Conservation (phyloP, 2,329 filamentous ascomycete species). For the Diaporthe vaccinii region DNA sequence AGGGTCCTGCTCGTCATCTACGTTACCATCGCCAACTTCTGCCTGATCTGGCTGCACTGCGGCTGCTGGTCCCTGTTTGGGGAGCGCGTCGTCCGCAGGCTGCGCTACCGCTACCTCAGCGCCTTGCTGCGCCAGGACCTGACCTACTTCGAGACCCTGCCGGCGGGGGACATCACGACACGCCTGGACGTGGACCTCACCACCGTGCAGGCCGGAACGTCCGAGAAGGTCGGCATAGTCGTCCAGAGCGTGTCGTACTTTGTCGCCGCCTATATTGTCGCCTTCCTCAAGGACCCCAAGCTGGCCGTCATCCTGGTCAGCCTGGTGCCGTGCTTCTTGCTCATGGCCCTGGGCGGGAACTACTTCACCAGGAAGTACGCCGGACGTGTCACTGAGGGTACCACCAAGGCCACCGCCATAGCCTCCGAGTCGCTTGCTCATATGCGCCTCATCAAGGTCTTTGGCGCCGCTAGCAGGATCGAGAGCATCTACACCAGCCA, state of each 20-base stretch:
- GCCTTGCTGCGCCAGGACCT: constrained; percentile 69
- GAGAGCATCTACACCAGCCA: constrained; percentile 63
- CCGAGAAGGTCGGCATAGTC: constrained; percentile 73
- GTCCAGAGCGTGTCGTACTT: constrained; percentile 71
- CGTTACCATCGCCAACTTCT: constrained; percentile 25
- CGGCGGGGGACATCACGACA: constrained; percentile 69
- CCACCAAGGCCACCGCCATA: constrained; percentile 66
- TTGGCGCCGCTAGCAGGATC: constrained; percentile 64
- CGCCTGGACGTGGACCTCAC: constrained; percentile 72
- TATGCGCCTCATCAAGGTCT: constrained; percentile 67
- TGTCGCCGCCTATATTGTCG: constrained; percentile 71
- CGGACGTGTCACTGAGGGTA: constrained; percentile 58
- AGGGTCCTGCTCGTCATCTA: constrained; percentile 23
- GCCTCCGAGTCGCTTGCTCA: constrained; percentile 68
- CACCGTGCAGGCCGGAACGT: constrained; percentile 70
- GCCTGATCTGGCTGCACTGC: constrained; percentile 30
- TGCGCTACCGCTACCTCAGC: constrained; percentile 68
- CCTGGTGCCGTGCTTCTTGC: constrained; percentile 66
- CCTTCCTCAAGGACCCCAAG: constrained; percentile 70
- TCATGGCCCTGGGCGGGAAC: constrained; percentile 67
- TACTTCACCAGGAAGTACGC: constrained; percentile 63
- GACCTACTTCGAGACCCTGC: constrained; percentile 69
- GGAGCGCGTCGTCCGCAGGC: constrained; percentile 67
- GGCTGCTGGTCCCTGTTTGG: constrained; percentile 56
- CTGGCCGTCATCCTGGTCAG: constrained; percentile 71